Conservation (phyloP, 257 asterid genomes). For the Plantago major region DNA sequence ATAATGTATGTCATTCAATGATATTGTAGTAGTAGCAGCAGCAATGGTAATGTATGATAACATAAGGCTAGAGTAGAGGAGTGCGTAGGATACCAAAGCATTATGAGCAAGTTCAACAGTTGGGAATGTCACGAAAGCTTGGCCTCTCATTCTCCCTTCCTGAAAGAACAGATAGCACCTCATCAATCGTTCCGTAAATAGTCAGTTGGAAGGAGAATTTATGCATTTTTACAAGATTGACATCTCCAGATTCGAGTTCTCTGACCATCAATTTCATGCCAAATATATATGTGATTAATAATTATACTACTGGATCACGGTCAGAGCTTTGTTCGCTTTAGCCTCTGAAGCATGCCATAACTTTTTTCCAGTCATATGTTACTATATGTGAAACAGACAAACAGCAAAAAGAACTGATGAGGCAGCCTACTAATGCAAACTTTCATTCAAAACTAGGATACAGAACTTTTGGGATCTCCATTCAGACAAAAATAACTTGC, state of each 20-base stretch:
- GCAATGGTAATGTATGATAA: too few relatives aligned
- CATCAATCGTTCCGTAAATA: slow-evolving; percentile 12
- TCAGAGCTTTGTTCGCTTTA: not conserved
- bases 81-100: slow-evolving; percentile 56
- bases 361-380: too few relatives aligned
- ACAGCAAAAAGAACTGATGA: too few relatives aligned
- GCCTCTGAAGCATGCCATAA: not conserved
- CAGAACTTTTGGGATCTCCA: too few relatives aligned
- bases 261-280: not conserved
- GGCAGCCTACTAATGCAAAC: too few relatives aligned
- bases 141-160: slow-evolving; percentile 99
- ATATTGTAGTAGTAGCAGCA: too few relatives aligned
- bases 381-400: too few relatives aligned
- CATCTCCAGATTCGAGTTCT: not conserved
- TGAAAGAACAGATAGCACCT: slow-evolving; percentile 21
- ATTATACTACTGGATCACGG: not conserved
- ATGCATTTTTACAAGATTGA: not conserved
- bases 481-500: too few relatives aligned
- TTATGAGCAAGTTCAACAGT: slow-evolving; percentile 74
- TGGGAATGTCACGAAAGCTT: slow-evolving; percentile 92
- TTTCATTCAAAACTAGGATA: too few relatives aligned
- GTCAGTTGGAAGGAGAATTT: not conserved
- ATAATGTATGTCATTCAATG: not conserved
- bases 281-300: not conserved
- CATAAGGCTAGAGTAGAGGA: too few relatives aligned